A percentile compares a stretch with the other conserved stretches of the same genome.
Conservation (phyloP, 2,329 filamentous ascomycete species). For the Penicillium freii region DNA sequence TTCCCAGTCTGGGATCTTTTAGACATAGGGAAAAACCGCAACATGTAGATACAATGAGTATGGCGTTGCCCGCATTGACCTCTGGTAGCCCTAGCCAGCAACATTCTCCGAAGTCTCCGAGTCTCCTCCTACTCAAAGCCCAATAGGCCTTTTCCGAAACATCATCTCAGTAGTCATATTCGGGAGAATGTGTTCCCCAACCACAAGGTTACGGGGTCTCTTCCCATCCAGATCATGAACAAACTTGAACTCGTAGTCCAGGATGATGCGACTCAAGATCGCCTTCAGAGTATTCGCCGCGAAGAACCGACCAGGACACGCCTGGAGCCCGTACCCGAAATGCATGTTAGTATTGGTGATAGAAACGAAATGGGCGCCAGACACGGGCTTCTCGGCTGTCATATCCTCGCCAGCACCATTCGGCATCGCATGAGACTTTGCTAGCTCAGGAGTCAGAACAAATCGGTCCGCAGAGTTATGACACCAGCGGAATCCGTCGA, state of each 20-base stretch:
- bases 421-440: no score
- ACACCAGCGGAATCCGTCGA: slow-evolving; percentile 33
- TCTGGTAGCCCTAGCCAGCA: background rate
- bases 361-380: slow-evolving; percentile 19
- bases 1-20: background rate
- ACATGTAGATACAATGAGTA: background rate
- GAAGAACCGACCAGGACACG: slow-evolving; percentile 30
- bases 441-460: slow-evolving; percentile 1
- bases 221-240: slow-evolving; percentile 12
- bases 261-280: slow-evolving; percentile 28
- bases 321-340: slow-evolving; percentile 29
- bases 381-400: background rate
- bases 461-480: slow-evolving; percentile 15
- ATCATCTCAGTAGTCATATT: slow-evolving; percentile 22
- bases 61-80: background rate
- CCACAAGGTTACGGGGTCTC: slow-evolving; percentile 24
- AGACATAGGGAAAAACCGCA: background rate
- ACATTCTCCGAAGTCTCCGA: background rate
- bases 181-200: slow-evolving; percentile 33
- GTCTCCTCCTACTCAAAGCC: background rate
- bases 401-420: background rate
- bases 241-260: slow-evolving; percentile 34
- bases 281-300: slow-evolving; percentile 25
- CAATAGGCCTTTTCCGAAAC: slow-evolving; percentile 21
- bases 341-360: slow-evolving; percentile 25